Evolutionary conservation across 2,329 filamentous ascomycete species (phyloP), one percentile per base, ranked within the genome.

Genomic region (Fusarium clavum): DNA sequence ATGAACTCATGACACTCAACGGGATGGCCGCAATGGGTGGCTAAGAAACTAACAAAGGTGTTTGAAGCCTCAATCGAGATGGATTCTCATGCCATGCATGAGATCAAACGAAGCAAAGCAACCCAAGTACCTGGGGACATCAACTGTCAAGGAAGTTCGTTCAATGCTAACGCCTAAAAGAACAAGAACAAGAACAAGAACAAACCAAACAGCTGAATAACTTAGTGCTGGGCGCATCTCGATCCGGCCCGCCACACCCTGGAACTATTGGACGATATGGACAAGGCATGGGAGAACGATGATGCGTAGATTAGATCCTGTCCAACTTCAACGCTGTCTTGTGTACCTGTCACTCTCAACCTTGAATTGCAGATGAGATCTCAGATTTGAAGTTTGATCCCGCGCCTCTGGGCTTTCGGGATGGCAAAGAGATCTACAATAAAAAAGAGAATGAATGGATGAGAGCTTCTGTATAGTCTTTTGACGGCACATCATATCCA

Each of bases 261-360:
- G 41, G 25, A 18, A 41, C 43, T 34, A 72, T 72, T 70, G 69
- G 65, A 48, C 43, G 40, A 43, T 43, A 34, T 53, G 27, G 43
- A 47, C 53, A 60, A 61, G 60, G 68, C 68, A 24, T 55, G 65
- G 49, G 57, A 49, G 25, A 58, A 30, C 30, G 65, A 71, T 71
- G 69, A 71, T 71, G 69, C 69, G 69, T 71, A 70, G 61, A 72
- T 64, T 70, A 54, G 64, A 67, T 55, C 45, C 48, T 60, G 57
- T 67, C 41, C 45, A 54, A 56, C 66, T 25, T 29, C 34, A 53
- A 53, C 49, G n/a, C 24, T 29, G 38, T 53, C 49, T 38, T 38
- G 34, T 38, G 34, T 53, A 25, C 49, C 49, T 53, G 49, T 53
- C 49, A 29, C 49, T 29, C 49, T 53, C 32, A 41, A 53, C 18